A percentile compares a stretch with the other conserved stretches of the same genome.
phyloP scores from a whole-genome alignment of 805 yeast genomes.

The Ogataea glucozyma region DNA sequence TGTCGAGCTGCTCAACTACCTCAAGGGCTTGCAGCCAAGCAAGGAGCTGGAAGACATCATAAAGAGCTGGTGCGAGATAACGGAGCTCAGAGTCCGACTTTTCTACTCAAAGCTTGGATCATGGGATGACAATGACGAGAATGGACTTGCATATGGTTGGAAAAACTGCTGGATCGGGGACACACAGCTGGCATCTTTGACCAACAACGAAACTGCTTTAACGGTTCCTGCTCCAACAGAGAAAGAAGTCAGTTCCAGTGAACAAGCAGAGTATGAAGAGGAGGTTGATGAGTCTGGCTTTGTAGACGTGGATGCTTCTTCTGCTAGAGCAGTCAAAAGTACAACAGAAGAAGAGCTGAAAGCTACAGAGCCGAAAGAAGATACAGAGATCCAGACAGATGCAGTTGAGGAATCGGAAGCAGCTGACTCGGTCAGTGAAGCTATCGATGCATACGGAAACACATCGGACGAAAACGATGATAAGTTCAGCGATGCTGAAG shows the following conservation, averaged over 20 bases:
- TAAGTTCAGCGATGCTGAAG: slow-evolving; percentile 30
- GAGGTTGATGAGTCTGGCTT: slow-evolving; percentile 16
- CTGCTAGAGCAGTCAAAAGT: no score
- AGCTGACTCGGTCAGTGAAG: slow-evolving; percentile 9
- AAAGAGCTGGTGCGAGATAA: slow-evolving; percentile 64
- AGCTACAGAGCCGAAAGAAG: neutral
- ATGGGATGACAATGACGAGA: slow-evolving; percentile 52
- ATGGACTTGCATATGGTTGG: slow-evolving; percentile 37
- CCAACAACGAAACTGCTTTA: neutral
- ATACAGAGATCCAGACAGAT: neutral
- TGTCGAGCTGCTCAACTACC: slow-evolving; percentile 78
- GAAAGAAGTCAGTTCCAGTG: neutral
- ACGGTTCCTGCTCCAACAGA: neutral
- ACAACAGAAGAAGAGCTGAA: neutral
- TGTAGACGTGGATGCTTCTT: slow-evolving; percentile 7
- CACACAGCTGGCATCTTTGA: neutral
- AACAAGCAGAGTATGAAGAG: neutral
- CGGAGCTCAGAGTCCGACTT: slow-evolving; percentile 66
- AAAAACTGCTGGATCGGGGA: slow-evolving; percentile 33
- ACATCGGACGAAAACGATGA: slow-evolving; percentile 22
- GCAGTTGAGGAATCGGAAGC: neutral
- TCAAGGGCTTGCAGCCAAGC: slow-evolving; percentile 48
- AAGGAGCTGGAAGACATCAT: slow-evolving; percentile 37
- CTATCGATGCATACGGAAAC: slow-evolving; percentile 16
- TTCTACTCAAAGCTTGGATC: slow-evolving; percentile 85